Percentiles rank a stretch among this genome's conserved stretches.
phyloP scores from a whole-genome alignment of 208 protist genomes.

The Crithidia bombi region DNA sequence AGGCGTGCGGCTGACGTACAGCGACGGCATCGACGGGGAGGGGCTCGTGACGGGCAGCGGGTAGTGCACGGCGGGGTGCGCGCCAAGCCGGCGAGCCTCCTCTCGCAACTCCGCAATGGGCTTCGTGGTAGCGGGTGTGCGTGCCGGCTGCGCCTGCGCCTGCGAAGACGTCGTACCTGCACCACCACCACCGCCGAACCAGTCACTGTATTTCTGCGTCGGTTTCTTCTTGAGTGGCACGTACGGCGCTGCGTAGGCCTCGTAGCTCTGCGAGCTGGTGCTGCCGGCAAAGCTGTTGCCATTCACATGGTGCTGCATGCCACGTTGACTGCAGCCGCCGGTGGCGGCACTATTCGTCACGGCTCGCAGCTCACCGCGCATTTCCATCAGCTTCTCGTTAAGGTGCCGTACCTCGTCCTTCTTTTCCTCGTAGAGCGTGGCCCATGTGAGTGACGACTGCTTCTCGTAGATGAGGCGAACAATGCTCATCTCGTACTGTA shows the following conservation, averaged over 20 bases:
- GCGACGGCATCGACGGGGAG: slow-evolving; percentile 20
- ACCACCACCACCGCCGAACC: too few species aligned
- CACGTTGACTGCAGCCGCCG: not conserved
- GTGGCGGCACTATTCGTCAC: slow-evolving; percentile 3
- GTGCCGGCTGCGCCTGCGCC: not conserved
- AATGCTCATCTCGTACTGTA: slow-evolving; percentile 45
- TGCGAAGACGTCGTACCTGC: too few species aligned
- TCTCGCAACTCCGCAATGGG: slow-evolving; percentile 41
- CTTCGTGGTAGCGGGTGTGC: not conserved
- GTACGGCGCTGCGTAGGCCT: slow-evolving; percentile 53
- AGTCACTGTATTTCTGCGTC: not conserved
- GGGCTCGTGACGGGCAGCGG: slow-evolving; percentile 13
- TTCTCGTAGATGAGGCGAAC: slow-evolving; percentile 40
- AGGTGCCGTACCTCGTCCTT: slow-evolving; percentile 45
- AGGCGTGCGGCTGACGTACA: slow-evolving; percentile 13
- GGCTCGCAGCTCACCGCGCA: slow-evolving; percentile 28
- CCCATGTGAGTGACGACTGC: slow-evolving; percentile 39
- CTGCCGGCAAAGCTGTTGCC: slow-evolving; percentile 16
- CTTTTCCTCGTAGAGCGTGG: slow-evolving; percentile 46
- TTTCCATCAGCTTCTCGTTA: slow-evolving; percentile 40
- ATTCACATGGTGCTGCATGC: not conserved
- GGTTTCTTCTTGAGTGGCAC: slow-evolving; percentile 37
- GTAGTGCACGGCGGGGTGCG: slow-evolving; percentile 35
- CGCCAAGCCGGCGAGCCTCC: slow-evolving; percentile 58
- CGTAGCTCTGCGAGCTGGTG: slow-evolving; percentile 46